These are phyloP conservation scores for Linnemannia zychae DNA, from an alignment of 192 early-diverging fungal species.

Conservation along the genomic window DNA sequence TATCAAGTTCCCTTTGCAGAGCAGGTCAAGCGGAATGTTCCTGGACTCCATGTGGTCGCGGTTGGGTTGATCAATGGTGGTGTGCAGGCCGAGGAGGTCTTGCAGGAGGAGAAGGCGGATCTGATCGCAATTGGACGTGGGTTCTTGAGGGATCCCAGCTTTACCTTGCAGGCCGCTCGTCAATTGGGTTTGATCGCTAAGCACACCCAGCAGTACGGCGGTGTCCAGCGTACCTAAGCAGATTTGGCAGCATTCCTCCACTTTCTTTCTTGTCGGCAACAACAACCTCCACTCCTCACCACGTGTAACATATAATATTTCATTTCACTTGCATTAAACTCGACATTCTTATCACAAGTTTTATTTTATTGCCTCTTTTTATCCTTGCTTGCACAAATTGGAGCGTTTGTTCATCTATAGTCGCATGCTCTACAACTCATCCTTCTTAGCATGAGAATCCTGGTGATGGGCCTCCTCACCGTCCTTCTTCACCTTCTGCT, in stretches of 20 bases:
- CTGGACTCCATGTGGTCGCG: constrained; percentile 65
- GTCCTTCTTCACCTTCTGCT: background rate
- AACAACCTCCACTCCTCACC: too few species aligned
- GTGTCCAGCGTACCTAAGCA: background rate
- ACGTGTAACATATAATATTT: background rate
- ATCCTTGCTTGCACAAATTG: background rate
- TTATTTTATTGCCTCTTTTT: background rate
- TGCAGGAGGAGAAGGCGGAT: constrained; percentile 77
- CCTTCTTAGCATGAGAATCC: constrained; percentile 21
- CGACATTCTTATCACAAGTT: background rate
- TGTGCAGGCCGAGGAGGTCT: constrained; percentile 76
- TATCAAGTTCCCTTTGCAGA: constrained; percentile 83
- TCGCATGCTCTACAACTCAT: constrained; percentile 19
- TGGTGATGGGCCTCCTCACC: background rate
- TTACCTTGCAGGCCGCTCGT: constrained; percentile 69
- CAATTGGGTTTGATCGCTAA: constrained; percentile 74
- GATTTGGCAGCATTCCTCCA: too few species aligned
- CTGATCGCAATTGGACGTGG: constrained; percentile 78
- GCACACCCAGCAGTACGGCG: constrained; percentile 70
- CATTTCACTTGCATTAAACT: background rate
- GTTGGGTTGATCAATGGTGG: constrained; percentile 81
- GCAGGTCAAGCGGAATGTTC: constrained; percentile 66
- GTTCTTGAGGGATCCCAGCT: constrained; percentile 79
- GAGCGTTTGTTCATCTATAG: background rate
- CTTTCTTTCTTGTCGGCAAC: background rate